phyloP scores from a whole-genome alignment of 371 early-diverging fungal genomes.

The Dipsacomyces acuminosporus region DNA sequence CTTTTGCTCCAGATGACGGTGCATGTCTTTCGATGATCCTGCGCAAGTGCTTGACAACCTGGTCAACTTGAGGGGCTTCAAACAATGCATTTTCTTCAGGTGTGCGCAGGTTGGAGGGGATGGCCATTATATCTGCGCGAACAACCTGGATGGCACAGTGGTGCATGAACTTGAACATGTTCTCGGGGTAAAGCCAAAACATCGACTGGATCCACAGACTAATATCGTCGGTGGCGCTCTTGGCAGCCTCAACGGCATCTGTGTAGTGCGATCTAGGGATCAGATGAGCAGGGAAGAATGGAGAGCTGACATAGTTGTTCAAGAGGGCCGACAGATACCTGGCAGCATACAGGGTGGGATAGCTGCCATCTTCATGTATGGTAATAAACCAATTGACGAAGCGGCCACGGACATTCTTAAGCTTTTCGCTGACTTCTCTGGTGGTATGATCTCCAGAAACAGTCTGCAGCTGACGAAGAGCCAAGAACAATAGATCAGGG shows the following conservation, averaged over 20 bases:
- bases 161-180: slow-evolving; percentile 30
- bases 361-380: slow-evolving; percentile 19
- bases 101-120: neutral
- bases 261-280: no score
- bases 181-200: slow-evolving; percentile 30
- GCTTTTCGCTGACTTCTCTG: slow-evolving; percentile 34
- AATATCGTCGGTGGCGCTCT: slow-evolving; percentile 18
- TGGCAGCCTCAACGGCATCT: no score
- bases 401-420: slow-evolving; percentile 35
- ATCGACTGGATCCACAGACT: slow-evolving; percentile 34
- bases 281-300: slow-evolving; percentile 11
- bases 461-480: slow-evolving; percentile 25
- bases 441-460: slow-evolving; percentile 20
- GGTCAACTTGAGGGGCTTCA: neutral
- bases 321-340: slow-evolving; percentile 33
- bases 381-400: slow-evolving; percentile 30
- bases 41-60: no score
- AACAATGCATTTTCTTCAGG: slow-evolving; percentile 2
- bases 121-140: slow-evolving; percentile 1
- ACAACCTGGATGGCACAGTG: slow-evolving; percentile 27
- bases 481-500: slow-evolving; percentile 20
- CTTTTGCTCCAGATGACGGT: no score
- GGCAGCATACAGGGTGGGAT: slow-evolving; percentile 23
- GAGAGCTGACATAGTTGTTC: slow-evolving; percentile 21
- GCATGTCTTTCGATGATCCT: no score